Percentiles rank a stretch among this genome's conserved stretches.
These are phyloP conservation scores for Daldinia vernicosa DNA, from an alignment of 495 filamentous ascomycete genomes.

Conservation along the genomic window DNA sequence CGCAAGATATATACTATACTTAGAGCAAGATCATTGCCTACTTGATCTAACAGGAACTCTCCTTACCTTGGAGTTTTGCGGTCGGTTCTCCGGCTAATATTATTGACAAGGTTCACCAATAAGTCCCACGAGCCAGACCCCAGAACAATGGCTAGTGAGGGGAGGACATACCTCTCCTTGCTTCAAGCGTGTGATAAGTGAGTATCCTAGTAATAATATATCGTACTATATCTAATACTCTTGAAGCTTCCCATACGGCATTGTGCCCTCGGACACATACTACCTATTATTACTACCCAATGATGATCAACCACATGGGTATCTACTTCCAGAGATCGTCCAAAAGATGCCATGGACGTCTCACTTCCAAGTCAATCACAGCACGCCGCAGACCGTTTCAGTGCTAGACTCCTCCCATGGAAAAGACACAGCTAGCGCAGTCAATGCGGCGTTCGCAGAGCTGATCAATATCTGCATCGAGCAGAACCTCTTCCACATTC, in stretches of 20 bases:
- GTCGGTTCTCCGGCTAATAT: neutral
- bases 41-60: slow-evolving; percentile 1
- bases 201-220: neutral
- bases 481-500: slow-evolving; percentile 49
- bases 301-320: slow-evolving; percentile 54
- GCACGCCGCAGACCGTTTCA: slow-evolving; percentile 41
- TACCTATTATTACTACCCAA: slow-evolving; percentile 49
- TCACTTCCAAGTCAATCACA: slow-evolving; percentile 49
- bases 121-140: neutral
- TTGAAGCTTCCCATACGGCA: slow-evolving; percentile 43
- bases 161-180: slow-evolving; percentile 35
- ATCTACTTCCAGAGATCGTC: slow-evolving; percentile 53
- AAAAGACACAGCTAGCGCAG: slow-evolving; percentile 26
- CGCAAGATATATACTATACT: neutral
- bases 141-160: slow-evolving; percentile 14
- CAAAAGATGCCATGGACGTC: slow-evolving; percentile 57
- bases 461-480: slow-evolving; percentile 51
- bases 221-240: slow-evolving; percentile 9
- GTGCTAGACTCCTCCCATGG: slow-evolving; percentile 45
- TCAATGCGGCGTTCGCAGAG: slow-evolving; percentile 48
- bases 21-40: neutral
- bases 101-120: neutral
- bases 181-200: slow-evolving; percentile 29
- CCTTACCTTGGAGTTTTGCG: neutral
- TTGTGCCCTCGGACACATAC: slow-evolving; percentile 30